Conservation (phyloP, 1,284 basidiomycete species). For the Rhodotorula sp. region DNA sequence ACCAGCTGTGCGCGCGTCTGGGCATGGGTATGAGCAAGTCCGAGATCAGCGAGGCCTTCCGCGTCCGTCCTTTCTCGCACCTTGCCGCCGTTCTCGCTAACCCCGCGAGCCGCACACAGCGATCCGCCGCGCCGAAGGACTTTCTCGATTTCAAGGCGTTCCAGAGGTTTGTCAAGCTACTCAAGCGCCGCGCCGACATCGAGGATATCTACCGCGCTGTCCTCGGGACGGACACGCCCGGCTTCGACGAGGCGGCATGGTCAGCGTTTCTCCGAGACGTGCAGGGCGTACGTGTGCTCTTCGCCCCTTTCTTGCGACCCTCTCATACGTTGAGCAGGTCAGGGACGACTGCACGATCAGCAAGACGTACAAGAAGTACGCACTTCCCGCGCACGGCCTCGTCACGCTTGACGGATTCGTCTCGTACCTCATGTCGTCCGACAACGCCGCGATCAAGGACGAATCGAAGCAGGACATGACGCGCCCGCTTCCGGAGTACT, state of each 20-base stretch:
- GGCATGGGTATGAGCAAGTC: slow-evolving; percentile 35
- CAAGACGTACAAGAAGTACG: slow-evolving; percentile 62
- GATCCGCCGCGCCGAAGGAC: slow-evolving; percentile 68
- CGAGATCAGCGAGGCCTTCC: slow-evolving; percentile 46
- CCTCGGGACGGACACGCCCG: slow-evolving; percentile 44
- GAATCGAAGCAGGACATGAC: slow-evolving; percentile 66
- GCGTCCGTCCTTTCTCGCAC: slow-evolving; percentile 52
- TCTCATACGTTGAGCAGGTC: slow-evolving; percentile 56
- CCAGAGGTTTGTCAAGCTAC: slow-evolving; percentile 76
- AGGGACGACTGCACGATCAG: slow-evolving; percentile 53
- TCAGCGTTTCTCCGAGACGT: slow-evolving; percentile 65
- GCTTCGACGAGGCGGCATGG: slow-evolving; percentile 63
- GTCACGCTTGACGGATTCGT: slow-evolving; percentile 68
- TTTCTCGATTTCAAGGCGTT: slow-evolving; percentile 83
- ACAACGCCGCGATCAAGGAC: slow-evolving; percentile 63
- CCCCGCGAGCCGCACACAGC: slow-evolving; percentile 52
- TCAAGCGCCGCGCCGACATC: slow-evolving; percentile 81
- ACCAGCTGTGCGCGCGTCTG: slow-evolving; percentile 25
- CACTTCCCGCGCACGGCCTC: slow-evolving; percentile 40
- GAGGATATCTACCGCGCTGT: slow-evolving; percentile 56
- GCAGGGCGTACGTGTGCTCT: slow-evolving; percentile 61
- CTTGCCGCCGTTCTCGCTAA: too few relatives aligned
- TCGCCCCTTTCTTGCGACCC: not conserved
- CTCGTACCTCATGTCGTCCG: slow-evolving; percentile 70
- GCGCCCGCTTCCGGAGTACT: slow-evolving; percentile 82